Percentiles rank a stretch among this genome's conserved stretches.
Conservation (phyloP, 441 rosid genomes). For the Adansonia gregorii region DNA sequence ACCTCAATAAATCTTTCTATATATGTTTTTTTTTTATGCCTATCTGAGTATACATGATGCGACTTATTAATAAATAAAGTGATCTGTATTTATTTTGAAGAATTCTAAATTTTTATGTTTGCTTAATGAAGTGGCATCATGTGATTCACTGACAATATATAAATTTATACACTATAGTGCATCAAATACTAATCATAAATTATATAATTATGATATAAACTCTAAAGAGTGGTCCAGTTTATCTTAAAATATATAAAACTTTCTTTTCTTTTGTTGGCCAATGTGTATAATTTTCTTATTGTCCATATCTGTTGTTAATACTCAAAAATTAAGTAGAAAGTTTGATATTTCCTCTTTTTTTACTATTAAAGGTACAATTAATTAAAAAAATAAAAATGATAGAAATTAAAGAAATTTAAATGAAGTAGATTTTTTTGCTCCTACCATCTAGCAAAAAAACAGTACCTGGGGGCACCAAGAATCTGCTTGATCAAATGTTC, state of each 20-base stretch:
- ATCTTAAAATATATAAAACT: not conserved
- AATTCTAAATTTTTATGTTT: not conserved
- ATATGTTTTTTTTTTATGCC: too few species aligned
- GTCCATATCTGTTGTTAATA: not conserved
- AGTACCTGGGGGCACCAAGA: not conserved
- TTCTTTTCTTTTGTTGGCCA: not conserved
- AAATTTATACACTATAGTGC: not conserved
- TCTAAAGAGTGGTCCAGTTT: not conserved
- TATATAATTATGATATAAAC: not conserved
- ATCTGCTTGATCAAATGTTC: not conserved
- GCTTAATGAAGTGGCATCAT: not conserved
- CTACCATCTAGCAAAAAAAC: not conserved
- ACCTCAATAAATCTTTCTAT: too few species aligned
- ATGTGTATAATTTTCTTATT: not conserved
- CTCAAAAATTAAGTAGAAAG: not conserved
- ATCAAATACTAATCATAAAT: not conserved
- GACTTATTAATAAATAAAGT: too few species aligned
- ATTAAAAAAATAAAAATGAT: not conserved
- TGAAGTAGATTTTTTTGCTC: not conserved
- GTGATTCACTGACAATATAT: not conserved
- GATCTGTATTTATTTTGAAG: not conserved
- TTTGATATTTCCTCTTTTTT: not conserved
- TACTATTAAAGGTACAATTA: not conserved
- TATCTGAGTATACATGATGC: too few species aligned
- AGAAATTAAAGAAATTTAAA: not conserved